A percentile compares a stretch with the other conserved stretches of the same genome.
Evolutionary conservation across 768 basidiomycete genomes (phyloP).

Genomic region (Suillus hirtellus): DNA sequence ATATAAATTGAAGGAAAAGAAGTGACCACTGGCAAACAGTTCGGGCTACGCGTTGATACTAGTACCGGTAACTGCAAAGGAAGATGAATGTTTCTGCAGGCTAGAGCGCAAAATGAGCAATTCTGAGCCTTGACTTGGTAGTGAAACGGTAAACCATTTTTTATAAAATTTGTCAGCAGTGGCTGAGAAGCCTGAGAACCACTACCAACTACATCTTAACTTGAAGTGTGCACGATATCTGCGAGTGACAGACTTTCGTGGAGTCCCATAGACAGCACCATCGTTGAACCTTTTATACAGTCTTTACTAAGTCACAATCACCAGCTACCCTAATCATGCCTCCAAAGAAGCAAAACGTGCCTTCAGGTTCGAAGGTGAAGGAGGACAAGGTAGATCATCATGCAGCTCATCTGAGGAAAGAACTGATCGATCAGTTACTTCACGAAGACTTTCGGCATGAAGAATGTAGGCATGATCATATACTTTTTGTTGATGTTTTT

Average conservation of each 20-base stretch:
- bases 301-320: conserved; percentile 1
- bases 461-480: conserved; percentile 60
- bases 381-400: conserved; percentile 70
- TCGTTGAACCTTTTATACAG: conserved; percentile 9
- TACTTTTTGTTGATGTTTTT: conserved; percentile 4
- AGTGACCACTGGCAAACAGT: neutral
- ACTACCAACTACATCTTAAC: neutral
- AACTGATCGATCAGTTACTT: conserved; percentile 32
- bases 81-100: neutral
- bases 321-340: conserved; percentile 51
- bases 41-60: neutral
- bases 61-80: neutral
- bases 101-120: neutral
- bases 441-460: conserved; percentile 81
- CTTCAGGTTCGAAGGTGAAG: conserved; percentile 67
- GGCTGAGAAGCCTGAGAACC: neutral
- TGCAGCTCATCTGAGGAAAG: conserved; percentile 17
- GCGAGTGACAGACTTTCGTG: conserved; percentile 4
- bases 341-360: conserved; percentile 69
- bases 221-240: neutral
- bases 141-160: neutral
- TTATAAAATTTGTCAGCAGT: conserved; percentile 5
- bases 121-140: too few species aligned
- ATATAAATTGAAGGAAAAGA: neutral
- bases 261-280: conserved; percentile 8